Evolutionary conservation across 208 protist species (phyloP).

Genomic region (Herpetomonas tarakana): DNA sequence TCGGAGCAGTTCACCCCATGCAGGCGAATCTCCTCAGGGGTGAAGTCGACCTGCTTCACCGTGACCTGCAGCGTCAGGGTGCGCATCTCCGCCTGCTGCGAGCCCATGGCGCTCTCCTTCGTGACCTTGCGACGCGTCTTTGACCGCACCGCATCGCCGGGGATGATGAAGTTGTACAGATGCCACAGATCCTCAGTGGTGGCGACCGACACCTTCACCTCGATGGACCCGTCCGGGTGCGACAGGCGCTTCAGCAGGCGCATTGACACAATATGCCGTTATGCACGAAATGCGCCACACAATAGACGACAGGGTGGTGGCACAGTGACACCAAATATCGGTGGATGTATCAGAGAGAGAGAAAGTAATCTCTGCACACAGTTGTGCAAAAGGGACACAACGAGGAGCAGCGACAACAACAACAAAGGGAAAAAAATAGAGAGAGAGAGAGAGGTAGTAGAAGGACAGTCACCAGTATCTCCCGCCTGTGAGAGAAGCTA

Average conservation of each 20-base stretch:
- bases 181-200: constrained; percentile 96
- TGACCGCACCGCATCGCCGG: constrained; percentile 74
- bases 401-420: too few relatives aligned
- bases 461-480: too few relatives aligned
- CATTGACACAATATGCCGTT: too few relatives aligned
- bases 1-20: constrained; percentile 89
- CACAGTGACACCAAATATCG: too few relatives aligned
- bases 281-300: too few relatives aligned
- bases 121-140: constrained; percentile 74
- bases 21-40: constrained; percentile 72
- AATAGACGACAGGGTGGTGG: too few relatives aligned
- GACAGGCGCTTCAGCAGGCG: constrained; percentile 46
- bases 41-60: constrained; percentile 62
- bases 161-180: constrained; percentile 94
- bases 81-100: constrained; percentile 45
- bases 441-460: too few relatives aligned
- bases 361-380: too few relatives aligned
- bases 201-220: constrained; percentile 84
- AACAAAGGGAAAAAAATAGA: too few relatives aligned
- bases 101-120: constrained; percentile 56
- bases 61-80: constrained; percentile 53
- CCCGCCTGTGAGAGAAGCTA: too few relatives aligned
- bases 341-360: too few relatives aligned
- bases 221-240: constrained; percentile 74
- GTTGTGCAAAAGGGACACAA: too few relatives aligned